Conservation (phyloP, 164 flowering plant genomes). For the Cinnamomum micranthum region DNA sequence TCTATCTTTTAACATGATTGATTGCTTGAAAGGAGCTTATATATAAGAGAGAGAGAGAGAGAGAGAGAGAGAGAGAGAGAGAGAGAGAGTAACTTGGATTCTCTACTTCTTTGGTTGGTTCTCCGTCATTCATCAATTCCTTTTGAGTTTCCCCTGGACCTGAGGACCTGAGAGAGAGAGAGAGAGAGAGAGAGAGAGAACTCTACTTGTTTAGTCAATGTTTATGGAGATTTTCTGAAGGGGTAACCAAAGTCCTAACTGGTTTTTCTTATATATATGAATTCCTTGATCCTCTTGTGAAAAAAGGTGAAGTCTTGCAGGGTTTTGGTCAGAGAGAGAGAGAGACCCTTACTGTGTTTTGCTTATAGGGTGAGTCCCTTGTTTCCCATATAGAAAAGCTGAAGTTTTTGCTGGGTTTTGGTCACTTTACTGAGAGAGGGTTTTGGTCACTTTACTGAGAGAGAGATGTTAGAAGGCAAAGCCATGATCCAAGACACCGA, state of each 20-base stretch:
- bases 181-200: background rate
- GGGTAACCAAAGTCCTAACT: too few species aligned
- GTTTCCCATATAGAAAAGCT: background rate
- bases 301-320: slow-evolving; percentile 8
- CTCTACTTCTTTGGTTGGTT: background rate
- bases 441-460: too few species aligned
- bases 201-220: too few species aligned
- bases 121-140: background rate
- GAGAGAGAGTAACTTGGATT: slow-evolving; percentile 1
- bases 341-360: background rate
- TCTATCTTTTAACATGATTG: slow-evolving; percentile 26
- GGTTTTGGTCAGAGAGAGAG: slow-evolving; percentile 6
- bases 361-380: slow-evolving; percentile 2
- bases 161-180: background rate
- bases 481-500: slow-evolving; percentile 81
- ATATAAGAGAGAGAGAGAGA: background rate
- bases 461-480: slow-evolving; percentile 88
- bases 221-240: too few species aligned
- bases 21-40: background rate
- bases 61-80: slow-evolving; percentile 1
- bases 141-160: background rate
- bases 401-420: too few species aligned
- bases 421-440: background rate
- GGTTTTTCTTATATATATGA: too few species aligned
- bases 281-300: too few species aligned